A percentile compares a stretch with the other conserved stretches of the same genome.
Conservation (phyloP, 345 rosid species). For the Angophora floribunda region DNA sequence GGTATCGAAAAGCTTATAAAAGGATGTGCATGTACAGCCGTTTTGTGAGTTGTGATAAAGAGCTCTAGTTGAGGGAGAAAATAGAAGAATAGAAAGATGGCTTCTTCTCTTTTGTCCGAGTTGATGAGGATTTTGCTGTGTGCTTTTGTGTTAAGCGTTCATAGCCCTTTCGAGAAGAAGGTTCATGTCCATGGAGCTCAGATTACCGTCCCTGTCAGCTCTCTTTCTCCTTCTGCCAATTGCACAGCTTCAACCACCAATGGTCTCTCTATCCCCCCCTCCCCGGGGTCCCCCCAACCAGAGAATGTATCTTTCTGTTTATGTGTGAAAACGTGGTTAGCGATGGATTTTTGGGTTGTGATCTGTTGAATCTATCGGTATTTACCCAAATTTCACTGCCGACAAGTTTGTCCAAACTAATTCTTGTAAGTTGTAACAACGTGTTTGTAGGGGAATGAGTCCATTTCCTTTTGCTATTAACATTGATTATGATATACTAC, state of each 20-base stretch:
- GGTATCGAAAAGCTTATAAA: not conserved
- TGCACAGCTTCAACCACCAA: not conserved
- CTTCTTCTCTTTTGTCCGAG: not conserved
- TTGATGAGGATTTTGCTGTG: not conserved
- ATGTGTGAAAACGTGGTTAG: not conserved
- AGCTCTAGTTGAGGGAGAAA: not conserved
- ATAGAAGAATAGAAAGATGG: not conserved
- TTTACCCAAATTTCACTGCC: not conserved
- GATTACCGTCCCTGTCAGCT: not conserved
- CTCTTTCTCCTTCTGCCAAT: not conserved
- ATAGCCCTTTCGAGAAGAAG: too few relatives aligned
- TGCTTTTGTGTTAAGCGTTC: not conserved
- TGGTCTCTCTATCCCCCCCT: too few relatives aligned
- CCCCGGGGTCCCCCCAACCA: rapidly evolving
- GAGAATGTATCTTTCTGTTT: not conserved
- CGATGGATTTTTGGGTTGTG: not conserved
- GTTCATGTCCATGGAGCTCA: not conserved
- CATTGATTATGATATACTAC: too few relatives aligned
- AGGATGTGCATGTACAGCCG: not conserved
- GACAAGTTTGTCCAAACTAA: not conserved
- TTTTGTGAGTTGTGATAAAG: not conserved
- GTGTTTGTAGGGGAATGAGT: not conserved
- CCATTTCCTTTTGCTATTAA: not conserved
- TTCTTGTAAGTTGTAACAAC: not conserved
- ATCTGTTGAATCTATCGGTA: not conserved